Conservation (phyloP, 129 eudicot species). For the Pulicaria dysenterica region DNA sequence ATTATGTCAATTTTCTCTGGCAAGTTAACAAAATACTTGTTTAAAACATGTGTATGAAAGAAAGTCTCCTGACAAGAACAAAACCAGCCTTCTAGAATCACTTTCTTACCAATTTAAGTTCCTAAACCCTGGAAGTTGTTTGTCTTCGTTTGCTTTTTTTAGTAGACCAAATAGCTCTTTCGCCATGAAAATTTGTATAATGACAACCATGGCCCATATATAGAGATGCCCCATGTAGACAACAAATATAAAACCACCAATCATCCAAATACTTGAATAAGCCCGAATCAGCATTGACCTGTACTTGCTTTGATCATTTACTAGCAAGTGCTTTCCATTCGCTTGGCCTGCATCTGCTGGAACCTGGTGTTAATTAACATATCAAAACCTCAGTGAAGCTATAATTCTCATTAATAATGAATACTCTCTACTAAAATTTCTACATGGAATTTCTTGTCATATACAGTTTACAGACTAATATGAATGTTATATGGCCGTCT, state of each 20-base stretch:
- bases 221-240: conserved; percentile 97
- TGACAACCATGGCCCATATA: conserved; percentile 93
- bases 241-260: conserved; percentile 82
- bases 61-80: not conserved
- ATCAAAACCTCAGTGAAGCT: not conserved
- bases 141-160: conserved; percentile 74
- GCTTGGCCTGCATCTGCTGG: conserved; percentile 57
- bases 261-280: conserved; percentile 91
- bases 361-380: conserved; percentile 43
- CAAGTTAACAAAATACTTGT: not conserved
- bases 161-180: conserved; percentile 82
- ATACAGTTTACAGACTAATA: not conserved
- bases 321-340: conserved; percentile 66
- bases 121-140: conserved; percentile 88
- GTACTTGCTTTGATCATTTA: conserved; percentile 76
- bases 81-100: conserved; percentile 6
- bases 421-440: not conserved
- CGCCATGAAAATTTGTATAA: conserved; percentile 92
- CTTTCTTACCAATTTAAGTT: conserved; percentile 72
- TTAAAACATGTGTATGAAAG: not conserved
- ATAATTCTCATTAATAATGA: not conserved
- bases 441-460: not conserved
- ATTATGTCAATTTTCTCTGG: conserved; percentile 1
- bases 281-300: conserved; percentile 82
- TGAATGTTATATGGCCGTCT: not conserved